A percentile compares a stretch with the other conserved stretches of the same genome.
phyloP scores from a whole-genome alignment of 768 basidiomycete species.

The Hygrocybe coccinea region DNA sequence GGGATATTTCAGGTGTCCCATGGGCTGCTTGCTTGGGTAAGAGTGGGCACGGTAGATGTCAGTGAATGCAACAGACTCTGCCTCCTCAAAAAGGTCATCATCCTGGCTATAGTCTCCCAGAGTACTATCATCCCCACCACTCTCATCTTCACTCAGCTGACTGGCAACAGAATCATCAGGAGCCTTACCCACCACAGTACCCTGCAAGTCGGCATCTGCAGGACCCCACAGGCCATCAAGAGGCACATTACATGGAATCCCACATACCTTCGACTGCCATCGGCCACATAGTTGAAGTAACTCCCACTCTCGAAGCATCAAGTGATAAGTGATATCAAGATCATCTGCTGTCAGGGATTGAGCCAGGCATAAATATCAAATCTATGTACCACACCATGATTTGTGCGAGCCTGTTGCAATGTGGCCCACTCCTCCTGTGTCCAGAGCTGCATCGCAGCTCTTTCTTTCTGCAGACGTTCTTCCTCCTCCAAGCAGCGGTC shows the following conservation, averaged over 20 bases:
- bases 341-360: not conserved
- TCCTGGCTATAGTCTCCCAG: no score
- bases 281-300: not conserved
- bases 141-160: no score
- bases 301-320: not conserved
- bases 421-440: constrained; percentile 23
- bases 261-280: not conserved
- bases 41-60: no score
- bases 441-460: constrained; percentile 22
- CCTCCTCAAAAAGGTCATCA: no score
- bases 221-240: no score
- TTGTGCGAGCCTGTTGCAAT: not conserved
- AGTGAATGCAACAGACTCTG: no score
- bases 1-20: no score
- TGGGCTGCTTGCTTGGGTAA: no score
- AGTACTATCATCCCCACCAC: no score
- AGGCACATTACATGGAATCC: not conserved
- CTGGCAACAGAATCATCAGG: no score
- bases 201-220: no score
- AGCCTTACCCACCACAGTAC: no score
- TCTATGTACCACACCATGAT: not conserved
- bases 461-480: constrained; percentile 15
- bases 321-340: not conserved
- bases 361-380: not conserved
- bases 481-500: constrained; percentile 28